A percentile compares a stretch with the other conserved stretches of the same genome.
phyloP scores from a whole-genome alignment of 495 filamentous ascomycete species.

The Aspergillus diversus region DNA sequence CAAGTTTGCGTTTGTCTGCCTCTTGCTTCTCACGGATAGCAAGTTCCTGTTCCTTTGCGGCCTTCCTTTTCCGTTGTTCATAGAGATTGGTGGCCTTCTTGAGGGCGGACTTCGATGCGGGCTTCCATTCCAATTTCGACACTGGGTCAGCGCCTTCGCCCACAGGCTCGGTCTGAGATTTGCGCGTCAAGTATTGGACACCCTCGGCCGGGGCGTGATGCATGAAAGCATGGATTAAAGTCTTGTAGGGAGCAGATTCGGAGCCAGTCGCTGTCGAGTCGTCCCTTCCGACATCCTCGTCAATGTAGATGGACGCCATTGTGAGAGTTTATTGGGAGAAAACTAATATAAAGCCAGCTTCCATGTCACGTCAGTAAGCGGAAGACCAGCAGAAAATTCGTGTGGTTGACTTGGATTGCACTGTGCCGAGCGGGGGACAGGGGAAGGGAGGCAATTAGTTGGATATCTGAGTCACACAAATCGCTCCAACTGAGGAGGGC shows the following conservation, averaged over 20 bases:
- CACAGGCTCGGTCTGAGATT: slow-evolving; percentile 67
- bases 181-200: slow-evolving; percentile 67
- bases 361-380: not conserved
- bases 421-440: not conserved
- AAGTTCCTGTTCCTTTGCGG: slow-evolving; percentile 67
- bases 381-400: not conserved
- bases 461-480: slow-evolving; percentile 17
- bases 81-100: slow-evolving; percentile 79
- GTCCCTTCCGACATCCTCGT: slow-evolving; percentile 78
- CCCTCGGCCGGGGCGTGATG: slow-evolving; percentile 65
- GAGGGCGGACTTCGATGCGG: slow-evolving; percentile 76
- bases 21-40: slow-evolving; percentile 73
- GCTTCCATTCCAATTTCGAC: slow-evolving; percentile 69
- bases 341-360: not conserved
- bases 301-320: slow-evolving; percentile 70
- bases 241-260: slow-evolving; percentile 77
- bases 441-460: slow-evolving; percentile 1
- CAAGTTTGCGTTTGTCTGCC: slow-evolving; percentile 64
- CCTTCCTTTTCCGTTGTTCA: slow-evolving; percentile 77
- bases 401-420: not conserved
- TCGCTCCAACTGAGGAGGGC: not conserved
- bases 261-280: slow-evolving; percentile 67
- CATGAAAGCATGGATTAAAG: slow-evolving; percentile 74
- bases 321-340: slow-evolving; percentile 14
- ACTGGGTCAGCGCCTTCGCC: slow-evolving; percentile 55